Base-by-base conservation (phyloP, 352 stramenopile genomes). In the Pythium coloratum region DNA sequence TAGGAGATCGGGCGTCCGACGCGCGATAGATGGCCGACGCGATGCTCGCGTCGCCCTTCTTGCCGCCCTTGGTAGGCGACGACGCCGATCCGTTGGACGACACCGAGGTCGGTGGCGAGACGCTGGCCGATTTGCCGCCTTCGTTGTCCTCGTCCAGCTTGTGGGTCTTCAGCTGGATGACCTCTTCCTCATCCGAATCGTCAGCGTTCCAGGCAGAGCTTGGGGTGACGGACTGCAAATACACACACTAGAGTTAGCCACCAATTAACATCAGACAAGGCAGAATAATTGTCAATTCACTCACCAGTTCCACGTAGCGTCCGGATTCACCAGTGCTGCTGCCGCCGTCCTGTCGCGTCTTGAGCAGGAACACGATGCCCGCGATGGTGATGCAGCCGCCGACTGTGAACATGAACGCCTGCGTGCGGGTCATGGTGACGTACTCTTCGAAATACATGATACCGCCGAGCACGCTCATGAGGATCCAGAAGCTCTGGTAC, bases 391-490 rank as follows among this genome's bases (percentile, higher is more conserved):
- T 63, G 32, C 82, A 68, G 18, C 83, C 84, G 24, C 86, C 86
- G 64, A 90, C 62, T 3, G 86, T 89, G 70, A 94, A 94, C 82
- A 94, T 92, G 59, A 81, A 69, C 78, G 86, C 84, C 57, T 92
- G 82, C n/a, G 71, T 76, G 4, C 72, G 68, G 38, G 86, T 92
- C 86, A 94, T 94, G 72, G 66, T 90, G 50, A 91, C 80, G 69
- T 94, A 94, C 73, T 97, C 91, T 71, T 96, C 85, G 71, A 97
- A 97, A 75, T 97, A 97, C 76, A 97, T 92, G 72, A 97, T 91
- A 14, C 90, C 91, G 20, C 91, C 91, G n/a, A 96, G 74, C 46
- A 97, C 87, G 59, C 88, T 95, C 72, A 76, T 96, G 42, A 96
- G 72, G 62, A 96, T 97, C 81, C 88, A 97, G 59, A 97, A 97